Evolutionary conservation across 805 yeast species (phyloP).

Genomic region (Hanseniaspora valbyensis): DNA sequence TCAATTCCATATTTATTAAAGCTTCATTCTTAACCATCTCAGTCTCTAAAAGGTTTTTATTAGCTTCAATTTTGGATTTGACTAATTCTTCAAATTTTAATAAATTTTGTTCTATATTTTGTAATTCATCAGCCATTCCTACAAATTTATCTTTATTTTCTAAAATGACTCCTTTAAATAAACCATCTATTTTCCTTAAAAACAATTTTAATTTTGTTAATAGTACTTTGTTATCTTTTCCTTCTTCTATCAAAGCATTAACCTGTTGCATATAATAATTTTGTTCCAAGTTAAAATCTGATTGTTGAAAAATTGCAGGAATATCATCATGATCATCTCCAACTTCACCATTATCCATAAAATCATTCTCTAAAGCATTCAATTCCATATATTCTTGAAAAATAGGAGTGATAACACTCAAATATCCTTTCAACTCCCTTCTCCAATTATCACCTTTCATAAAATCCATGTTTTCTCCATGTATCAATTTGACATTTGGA

Average conservation of each 20-base stretch:
- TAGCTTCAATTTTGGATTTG: conserved; percentile 37
- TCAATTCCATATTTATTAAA: neutral
- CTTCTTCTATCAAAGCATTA: conserved; percentile 36
- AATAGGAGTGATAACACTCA: conserved; percentile 19
- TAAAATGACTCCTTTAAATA: conserved; percentile 32
- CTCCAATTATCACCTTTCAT: conserved; percentile 26
- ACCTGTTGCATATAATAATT: neutral
- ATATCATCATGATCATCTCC: conserved; percentile 28
- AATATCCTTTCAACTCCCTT: conserved; percentile 36
- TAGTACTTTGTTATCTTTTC: neutral
- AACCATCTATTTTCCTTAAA: neutral
- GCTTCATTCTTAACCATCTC: conserved; percentile 30
- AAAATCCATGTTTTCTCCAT: conserved; percentile 32
- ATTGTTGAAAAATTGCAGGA: conserved; percentile 59
- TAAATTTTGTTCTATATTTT: conserved; percentile 45
- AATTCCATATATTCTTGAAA: neutral
- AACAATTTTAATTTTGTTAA: neutral
- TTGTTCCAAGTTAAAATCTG: conserved; percentile 70
- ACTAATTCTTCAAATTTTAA: conserved; percentile 45
- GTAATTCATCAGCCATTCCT: conserved; percentile 74
- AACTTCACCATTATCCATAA: conserved; percentile 14
- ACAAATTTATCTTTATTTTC: conserved; percentile 79
- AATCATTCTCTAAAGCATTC: conserved; percentile 20
- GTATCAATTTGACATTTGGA: conserved; percentile 62
- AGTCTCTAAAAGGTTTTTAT: conserved; percentile 42